These are phyloP conservation scores for Citrus glauca DNA, from an alignment of 345 rosid genomes.

Conservation along the genomic window DNA sequence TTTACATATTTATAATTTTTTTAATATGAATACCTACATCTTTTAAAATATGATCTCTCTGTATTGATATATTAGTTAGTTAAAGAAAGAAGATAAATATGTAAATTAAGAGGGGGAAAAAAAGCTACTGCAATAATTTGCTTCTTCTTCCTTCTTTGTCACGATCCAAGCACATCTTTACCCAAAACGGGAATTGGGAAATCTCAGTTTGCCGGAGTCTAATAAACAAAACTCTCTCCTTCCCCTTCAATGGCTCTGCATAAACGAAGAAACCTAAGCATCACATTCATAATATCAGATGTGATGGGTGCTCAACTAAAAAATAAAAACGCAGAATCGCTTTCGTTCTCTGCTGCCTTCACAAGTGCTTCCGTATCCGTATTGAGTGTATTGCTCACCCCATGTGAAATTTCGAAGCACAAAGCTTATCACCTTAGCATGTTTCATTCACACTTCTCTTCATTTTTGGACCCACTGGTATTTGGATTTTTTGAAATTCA, in stretches of 20 bases:
- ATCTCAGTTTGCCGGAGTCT: not conserved
- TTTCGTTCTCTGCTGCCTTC: not conserved
- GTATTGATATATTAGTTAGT: too few species aligned
- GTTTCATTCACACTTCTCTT: not conserved
- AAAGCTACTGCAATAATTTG: too few species aligned
- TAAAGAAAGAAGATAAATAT: too few species aligned
- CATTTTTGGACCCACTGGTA: not conserved
- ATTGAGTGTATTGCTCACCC: not conserved
- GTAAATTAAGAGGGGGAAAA: too few species aligned
- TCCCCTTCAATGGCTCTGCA: not conserved
- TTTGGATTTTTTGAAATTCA: not conserved
- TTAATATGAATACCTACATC: fast-evolving
- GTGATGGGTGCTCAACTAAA: not conserved
- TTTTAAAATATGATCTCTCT: too few species aligned
- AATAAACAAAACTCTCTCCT: too few species aligned
- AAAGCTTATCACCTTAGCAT: not conserved
- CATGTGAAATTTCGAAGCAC: not conserved
- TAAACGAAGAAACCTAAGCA: not conserved
- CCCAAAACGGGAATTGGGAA: not conserved
- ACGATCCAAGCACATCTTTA: too few species aligned
- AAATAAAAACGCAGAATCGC: not conserved
- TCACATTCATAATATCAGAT: not conserved
- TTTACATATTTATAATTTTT: too few species aligned
- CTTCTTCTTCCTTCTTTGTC: too few species aligned
- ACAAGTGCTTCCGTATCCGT: not conserved